phyloP scores from a whole-genome alignment of 2,329 filamentous ascomycete genomes.

The Xylariaceae sp. region DNA sequence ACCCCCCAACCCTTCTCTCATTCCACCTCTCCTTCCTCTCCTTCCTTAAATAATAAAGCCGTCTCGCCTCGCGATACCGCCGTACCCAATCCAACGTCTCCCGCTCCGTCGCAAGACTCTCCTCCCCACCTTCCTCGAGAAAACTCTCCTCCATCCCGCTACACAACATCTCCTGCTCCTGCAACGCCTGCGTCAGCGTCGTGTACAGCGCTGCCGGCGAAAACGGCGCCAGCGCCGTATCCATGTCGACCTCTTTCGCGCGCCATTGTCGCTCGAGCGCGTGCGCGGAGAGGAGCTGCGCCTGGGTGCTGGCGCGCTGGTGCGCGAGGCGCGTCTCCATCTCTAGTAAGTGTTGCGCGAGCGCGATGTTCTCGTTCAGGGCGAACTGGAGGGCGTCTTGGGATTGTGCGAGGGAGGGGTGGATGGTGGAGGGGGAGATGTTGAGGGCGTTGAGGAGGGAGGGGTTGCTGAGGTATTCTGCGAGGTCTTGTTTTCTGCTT shows the following conservation, averaged over 20 bases:
- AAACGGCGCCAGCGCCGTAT: constrained; percentile 76
- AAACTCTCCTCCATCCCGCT: constrained; percentile 89
- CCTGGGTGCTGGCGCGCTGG: constrained; percentile 67
- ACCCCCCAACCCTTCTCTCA: constrained; percentile 88
- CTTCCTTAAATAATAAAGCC: constrained; percentile 70
- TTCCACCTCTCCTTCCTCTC: constrained; percentile 94
- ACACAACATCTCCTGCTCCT: constrained; percentile 78
- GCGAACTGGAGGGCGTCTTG: constrained; percentile 59
- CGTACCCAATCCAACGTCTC: constrained; percentile 83
- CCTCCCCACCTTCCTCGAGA: constrained; percentile 50
- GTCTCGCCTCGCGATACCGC: constrained; percentile 73
- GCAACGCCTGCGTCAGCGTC: constrained; percentile 66
- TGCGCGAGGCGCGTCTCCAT: constrained; percentile 53
- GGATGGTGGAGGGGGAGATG: constrained; percentile 58
- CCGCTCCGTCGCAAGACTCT: constrained; percentile 62
- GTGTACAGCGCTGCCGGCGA: constrained; percentile 83
- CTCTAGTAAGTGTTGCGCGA: constrained; percentile 58
- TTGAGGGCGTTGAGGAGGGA: constrained; percentile 69
- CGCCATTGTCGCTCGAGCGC: constrained; percentile 90
- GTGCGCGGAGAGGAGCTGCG: constrained; percentile 75
- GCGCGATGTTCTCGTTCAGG: constrained; percentile 64
- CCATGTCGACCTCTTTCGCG: constrained; percentile 83
- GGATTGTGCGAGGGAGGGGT: constrained; percentile 65
- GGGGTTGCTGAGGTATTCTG: constrained; percentile 59
- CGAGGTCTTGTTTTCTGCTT: constrained; percentile 70